Evolutionary conservation across 2,329 filamentous ascomycete species (phyloP).

Genomic region (Xylariaceae sp.): DNA sequence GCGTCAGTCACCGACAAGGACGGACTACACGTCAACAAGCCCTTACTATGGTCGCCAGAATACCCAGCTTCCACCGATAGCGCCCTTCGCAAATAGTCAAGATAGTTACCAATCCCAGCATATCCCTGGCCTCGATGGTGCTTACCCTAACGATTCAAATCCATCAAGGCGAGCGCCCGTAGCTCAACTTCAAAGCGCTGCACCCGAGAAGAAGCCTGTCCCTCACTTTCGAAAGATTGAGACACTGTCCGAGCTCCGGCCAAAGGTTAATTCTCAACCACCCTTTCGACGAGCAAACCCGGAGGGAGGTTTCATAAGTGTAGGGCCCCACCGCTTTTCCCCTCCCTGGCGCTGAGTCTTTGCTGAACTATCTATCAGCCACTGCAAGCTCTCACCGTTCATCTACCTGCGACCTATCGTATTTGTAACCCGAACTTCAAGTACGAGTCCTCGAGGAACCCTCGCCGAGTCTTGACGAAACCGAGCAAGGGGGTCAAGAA

Average conservation of each 20-base stretch:
- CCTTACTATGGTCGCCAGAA: constrained; percentile 51
- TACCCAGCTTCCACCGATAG: constrained; percentile 70
- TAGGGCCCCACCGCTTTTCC: constrained; percentile 51
- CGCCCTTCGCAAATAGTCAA: constrained; percentile 61
- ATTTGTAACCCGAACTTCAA: constrained; percentile 98
- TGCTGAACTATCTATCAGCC: constrained; percentile 53
- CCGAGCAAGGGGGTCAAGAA: constrained; percentile 98
- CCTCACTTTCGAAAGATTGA: constrained; percentile 83
- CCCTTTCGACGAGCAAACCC: constrained; percentile 90
- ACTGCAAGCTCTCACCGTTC: constrained; percentile 87
- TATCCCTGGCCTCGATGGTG: constrained; percentile 64
- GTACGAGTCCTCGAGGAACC: constrained; percentile 96
- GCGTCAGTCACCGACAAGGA: constrained; percentile 74
- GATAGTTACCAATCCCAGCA: constrained; percentile 70
- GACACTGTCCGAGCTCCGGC: constrained; percentile 66
- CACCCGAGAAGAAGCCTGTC: constrained; percentile 59
- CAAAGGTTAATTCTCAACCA: constrained; percentile 80
- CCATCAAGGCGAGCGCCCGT: constrained; percentile 51
- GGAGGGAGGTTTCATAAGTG: constrained; percentile 96
- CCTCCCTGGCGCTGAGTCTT: too few species aligned
- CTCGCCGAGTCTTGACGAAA: constrained; percentile 90
- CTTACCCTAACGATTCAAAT: constrained; percentile 53
- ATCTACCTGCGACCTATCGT: constrained; percentile 90
- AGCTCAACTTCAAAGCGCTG: constrained; percentile 32
- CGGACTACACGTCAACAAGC: constrained; percentile 52